A percentile compares a stretch with the other conserved stretches of the same genome.
Conservation (phyloP, 139 green algal genomes). For the Pedinophyceae sp. region DNA sequence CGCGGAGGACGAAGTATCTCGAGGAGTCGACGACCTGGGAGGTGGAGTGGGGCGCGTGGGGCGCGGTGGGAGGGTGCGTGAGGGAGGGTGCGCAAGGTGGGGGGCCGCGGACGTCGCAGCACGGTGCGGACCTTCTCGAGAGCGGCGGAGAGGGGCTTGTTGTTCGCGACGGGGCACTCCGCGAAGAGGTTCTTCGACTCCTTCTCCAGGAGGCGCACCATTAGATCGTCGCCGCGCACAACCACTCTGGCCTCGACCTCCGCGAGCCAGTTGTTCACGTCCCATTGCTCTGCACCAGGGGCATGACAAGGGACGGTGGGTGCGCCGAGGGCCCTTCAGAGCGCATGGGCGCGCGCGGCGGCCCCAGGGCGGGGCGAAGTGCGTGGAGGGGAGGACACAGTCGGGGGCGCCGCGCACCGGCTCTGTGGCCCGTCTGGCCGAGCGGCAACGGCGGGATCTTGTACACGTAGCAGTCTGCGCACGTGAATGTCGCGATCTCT, state of each 20-base stretch:
- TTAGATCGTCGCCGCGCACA: not conserved
- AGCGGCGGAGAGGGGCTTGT: not conserved
- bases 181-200: not conserved
- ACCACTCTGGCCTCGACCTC: not conserved
- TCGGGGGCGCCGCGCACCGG: not conserved
- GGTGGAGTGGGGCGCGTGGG: too few species aligned
- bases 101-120: too few species aligned
- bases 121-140: too few species aligned
- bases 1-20: constrained; percentile 58
- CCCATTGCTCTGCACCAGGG: not conserved
- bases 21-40: constrained; percentile 36
- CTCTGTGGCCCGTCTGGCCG: too few species aligned
- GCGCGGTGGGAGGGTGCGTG: too few species aligned
- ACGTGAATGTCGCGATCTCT: too few species aligned
- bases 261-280: too few species aligned
- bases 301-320: not conserved
- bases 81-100: too few species aligned
- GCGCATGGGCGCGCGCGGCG: not conserved
- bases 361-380: not conserved
- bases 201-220: not conserved
- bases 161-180: not conserved
- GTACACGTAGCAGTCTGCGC: not conserved
- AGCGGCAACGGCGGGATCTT: not conserved
- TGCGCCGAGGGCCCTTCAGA: not conserved
- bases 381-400: not conserved